Evolutionary conservation across 1,284 basidiomycete species (phyloP), one percentile per base, ranked within the genome.

Genomic region (Bondarzewia mesenterica): DNA sequence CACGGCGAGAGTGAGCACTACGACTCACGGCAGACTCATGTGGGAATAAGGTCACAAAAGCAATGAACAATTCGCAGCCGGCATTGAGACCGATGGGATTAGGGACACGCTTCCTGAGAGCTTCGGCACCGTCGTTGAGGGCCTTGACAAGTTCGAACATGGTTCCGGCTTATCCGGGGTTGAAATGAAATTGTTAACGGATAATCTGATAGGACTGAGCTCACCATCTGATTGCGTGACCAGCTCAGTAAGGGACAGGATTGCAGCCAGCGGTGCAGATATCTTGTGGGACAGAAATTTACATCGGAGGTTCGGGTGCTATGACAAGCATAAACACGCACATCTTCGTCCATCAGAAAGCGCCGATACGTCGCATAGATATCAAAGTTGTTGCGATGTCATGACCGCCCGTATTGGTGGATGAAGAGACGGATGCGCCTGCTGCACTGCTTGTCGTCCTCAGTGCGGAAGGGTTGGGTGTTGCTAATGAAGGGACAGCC

Each of bases 111-210:
- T 71, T 63, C 57, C 80, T 84, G 46, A 95, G 70, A 15, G 72
- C 69, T 48, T 81, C 71, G 2, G 89, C 86, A 23, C 84, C 87
- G 40, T 84, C 77, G 50, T 89, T 82, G 55, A 95, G 76, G 47
- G 82, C 87, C 55, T 88, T 80, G 39, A 91, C 84, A 42, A 95
- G 80, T 65, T 95, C 92, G 58, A 90, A 90, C 79, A 92, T 93
- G 20, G 93, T 94, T 6, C 83, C 89, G 35, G 89, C 89, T 68
- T 46, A 49, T 53, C 52, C 42, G 54, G 42, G 52, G 18, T 40
- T 27, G 21, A 27, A 25, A n/a, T 36, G n/a, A 50, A 50, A 10
- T 27, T 42, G 40, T 45, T 47, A 42, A 44, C 46, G 32, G 46
- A 66, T 68, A 52, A 46, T 16, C 18, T 21, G 6, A 45, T 20